These are phyloP conservation scores for Nemania sp. DNA, from an alignment of 2,329 filamentous ascomycete species.

Conservation along the genomic window DNA sequence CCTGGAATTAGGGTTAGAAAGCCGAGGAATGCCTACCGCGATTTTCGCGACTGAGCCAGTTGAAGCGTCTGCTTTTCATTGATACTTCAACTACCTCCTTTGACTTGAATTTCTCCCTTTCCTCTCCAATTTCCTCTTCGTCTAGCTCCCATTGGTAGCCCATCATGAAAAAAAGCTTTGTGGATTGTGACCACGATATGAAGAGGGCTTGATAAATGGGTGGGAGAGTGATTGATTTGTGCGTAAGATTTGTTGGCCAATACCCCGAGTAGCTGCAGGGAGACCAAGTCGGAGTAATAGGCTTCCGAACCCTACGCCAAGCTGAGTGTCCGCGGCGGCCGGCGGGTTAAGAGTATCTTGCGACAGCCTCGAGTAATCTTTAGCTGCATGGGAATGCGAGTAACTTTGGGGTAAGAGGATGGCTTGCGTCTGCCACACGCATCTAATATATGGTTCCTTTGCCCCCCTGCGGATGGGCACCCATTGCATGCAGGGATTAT, in stretches of 20 bases:
- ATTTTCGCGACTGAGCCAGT: conserved; percentile 21
- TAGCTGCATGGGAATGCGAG: not conserved
- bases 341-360: not conserved
- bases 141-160: not conserved
- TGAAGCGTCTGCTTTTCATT: conserved; percentile 9
- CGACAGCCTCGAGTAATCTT: not conserved
- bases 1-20: not conserved
- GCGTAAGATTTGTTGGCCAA: too few relatives aligned
- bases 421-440: not conserved
- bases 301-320: not conserved
- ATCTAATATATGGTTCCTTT: not conserved
- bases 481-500: too few relatives aligned
- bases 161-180: not conserved
- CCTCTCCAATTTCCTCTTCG: not conserved
- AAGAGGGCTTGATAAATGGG: not conserved
- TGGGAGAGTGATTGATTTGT: not conserved
- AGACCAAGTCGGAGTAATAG: too few relatives aligned
- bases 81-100: not conserved
- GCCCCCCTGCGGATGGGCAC: not conserved
- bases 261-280: too few relatives aligned
- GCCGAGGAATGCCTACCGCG: conserved; percentile 6
- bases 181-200: not conserved
- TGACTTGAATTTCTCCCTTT: conserved; percentile 1
- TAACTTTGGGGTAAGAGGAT: not conserved
- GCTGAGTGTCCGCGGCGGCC: not conserved